Base-by-base conservation (phyloP, 331 rosid species). In the Malus hybrid region DNA sequence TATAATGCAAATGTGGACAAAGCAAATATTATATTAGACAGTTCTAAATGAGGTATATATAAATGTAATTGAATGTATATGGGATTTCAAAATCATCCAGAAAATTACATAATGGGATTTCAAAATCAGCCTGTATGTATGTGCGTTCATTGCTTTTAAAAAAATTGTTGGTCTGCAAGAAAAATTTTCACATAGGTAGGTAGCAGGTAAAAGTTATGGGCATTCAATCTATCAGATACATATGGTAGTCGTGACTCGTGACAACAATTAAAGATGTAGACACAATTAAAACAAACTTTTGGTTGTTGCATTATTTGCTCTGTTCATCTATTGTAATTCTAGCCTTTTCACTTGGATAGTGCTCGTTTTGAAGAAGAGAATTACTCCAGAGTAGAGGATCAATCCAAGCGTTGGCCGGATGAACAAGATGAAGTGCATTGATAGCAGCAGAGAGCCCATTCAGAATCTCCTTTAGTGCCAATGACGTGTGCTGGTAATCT, bases 371-470 rank as follows among this genome's bases (percentile, higher is more conserved):
- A 76, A 73, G 82, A 76, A 73, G 83, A 81, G 85, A 70, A 77
- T 79, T 82, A 77, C 83, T 86, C 46, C 87, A 93, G 22, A 78
- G 78, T 57, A 77, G 82, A 77, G 84, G 84, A 82, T 88, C 99
- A 81, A 94, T 87, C 93, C 96, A 94, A 32, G 95, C 91, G 84
- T 82, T 86, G 55, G 89, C 88, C 62, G 96, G 96, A 76, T 83
- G 97, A 83, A 87, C 96, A 85, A 94, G 99, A 85, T 90, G 88
- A 82, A 94, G 81, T 36, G 96, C 91, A 74, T 94, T 94, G 78
- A 91, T 80, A 73, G 95, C 89, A 83, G 91, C 87, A 85, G 99
- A 91, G 54, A 94, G 89, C 69, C 91, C 92, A 85, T 88, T 86
- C 79, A 88, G 74, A 76, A 93, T 88, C 83, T 94, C 97, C 75